Evolutionary conservation across 202 grass and related monocot species (phyloP).

Genomic region (Dendrocalamus latiflorus): DNA sequence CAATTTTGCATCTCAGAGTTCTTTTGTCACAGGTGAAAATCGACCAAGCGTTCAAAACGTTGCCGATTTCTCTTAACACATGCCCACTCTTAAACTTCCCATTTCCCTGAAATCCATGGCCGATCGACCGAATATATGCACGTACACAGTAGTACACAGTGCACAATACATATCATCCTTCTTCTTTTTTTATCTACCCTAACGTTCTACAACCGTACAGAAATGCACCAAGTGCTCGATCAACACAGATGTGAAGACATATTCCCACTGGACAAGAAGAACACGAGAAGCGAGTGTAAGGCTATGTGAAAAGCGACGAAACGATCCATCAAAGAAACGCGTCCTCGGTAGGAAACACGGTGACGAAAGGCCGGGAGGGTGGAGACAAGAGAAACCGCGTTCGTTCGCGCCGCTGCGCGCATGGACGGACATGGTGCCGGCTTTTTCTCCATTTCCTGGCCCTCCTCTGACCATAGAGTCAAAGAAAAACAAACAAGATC

Average conservation of each 20-base stretch:
- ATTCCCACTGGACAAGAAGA: background rate
- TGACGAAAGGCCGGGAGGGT: background rate
- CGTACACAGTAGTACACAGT: no score
- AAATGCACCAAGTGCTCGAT: no score
- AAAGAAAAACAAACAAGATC: background rate
- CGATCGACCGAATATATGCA: no score
- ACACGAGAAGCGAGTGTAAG: no score
- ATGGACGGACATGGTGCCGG: background rate
- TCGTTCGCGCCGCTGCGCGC: background rate
- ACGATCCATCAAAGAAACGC: background rate
- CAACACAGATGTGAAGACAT: background rate
- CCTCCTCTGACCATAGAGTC: background rate
- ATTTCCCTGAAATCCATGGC: no score
- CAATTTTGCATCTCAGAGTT: no score
- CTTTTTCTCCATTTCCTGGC: background rate
- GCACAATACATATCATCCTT: no score
- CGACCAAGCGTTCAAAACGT: no score
- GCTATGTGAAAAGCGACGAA: background rate
- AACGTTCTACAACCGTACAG: background rate
- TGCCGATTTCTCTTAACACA: no score
- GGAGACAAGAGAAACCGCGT: conserved; percentile 18
- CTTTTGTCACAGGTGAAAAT: no score
- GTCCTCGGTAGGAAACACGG: background rate
- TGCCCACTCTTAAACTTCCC: no score
- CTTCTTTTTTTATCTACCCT: no score